A percentile compares a stretch with the other conserved stretches of the same genome.
Conservation (phyloP, 768 basidiomycete species). For the Naganishia onofrii region DNA sequence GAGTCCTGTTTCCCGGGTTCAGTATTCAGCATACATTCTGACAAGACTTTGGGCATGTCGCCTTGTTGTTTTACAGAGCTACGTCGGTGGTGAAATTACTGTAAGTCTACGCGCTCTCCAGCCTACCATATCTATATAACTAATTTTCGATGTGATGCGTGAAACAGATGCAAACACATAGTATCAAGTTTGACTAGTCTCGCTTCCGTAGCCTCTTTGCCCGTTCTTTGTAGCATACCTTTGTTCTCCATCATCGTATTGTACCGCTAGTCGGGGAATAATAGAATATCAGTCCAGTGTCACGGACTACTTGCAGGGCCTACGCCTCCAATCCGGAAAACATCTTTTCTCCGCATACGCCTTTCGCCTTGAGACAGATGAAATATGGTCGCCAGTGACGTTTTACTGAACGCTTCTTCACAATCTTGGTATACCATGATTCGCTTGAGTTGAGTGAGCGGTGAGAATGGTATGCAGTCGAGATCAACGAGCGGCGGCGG, state of each 20-base stretch:
- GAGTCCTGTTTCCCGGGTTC: background rate
- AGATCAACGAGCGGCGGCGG: no score
- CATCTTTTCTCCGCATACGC: no score
- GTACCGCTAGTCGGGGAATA: background rate
- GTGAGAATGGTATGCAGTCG: no score
- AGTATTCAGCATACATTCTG: background rate
- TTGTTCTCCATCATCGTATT: background rate
- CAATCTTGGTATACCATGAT: no score
- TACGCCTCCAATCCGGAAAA: no score
- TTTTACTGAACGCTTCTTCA: no score
- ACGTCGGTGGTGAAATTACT: conserved; percentile 91
- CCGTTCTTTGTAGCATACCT: background rate
- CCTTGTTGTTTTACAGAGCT: conserved; percentile 56
- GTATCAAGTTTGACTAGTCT: conserved; percentile 69
- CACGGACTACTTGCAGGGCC: no score
- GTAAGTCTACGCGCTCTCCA: conserved; percentile 55
- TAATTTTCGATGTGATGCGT: conserved; percentile 5
- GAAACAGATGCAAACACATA: conserved; percentile 71
- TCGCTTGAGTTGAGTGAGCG: no score
- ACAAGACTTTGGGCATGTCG: background rate
- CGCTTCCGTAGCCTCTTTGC: background rate
- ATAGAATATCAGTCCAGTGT: background rate
- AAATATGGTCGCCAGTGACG: no score
- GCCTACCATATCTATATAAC: background rate
- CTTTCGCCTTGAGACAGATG: no score